Evolutionary conservation across 192 early-diverging fungal genomes (phyloP), one percentile per base, ranked within the genome.

Genomic region (Podila clonocystis): DNA sequence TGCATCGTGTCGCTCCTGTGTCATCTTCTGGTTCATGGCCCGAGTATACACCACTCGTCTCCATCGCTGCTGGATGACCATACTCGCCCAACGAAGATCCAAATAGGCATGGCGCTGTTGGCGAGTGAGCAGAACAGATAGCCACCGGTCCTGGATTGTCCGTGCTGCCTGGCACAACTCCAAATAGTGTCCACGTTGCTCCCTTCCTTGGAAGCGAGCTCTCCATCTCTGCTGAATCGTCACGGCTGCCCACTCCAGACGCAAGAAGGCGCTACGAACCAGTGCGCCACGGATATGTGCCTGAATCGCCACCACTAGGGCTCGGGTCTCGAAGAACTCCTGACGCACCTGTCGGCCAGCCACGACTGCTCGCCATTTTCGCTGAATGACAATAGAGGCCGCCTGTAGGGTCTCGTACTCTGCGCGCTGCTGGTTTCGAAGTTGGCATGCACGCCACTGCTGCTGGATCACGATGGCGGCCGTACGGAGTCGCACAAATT

Each of bases 31-130:
- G 4, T 59, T 29, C 30, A 55, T 59, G 1, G 26, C 57, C 0
- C 71, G 77, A 22, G 30, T 50, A 24, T 76, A 20, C 20, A 70
- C 11, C 17, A 76, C 48, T n/a, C 64, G 28, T n/a, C 74, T 41
- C 74, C 82, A 72, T 4, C 65, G 65, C 41, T 50, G 82, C 50
- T 83, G 82, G 17, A 74, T 72, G 3, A 68, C 33, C 33, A 68
- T 48, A 1, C 68, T 15, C 1, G 74, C 82, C 68, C 69, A 71
- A 1, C 61, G 68, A 3, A 83, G 69, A 17, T 83, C 60, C 29
- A 68, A 58, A 29, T 55, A 83, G 1, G 36, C 50, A 22, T 70
- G 67, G 3, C 68, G 58, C 11, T 76, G 64, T n/a, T 20, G 70
- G 34, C 52, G 41, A 5, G 57, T 60, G 8, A 76, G 61, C 30